Evolutionary conservation across 2,329 filamentous ascomycete genomes (phyloP).

Genomic region (Ascocoryne sarcoides): DNA sequence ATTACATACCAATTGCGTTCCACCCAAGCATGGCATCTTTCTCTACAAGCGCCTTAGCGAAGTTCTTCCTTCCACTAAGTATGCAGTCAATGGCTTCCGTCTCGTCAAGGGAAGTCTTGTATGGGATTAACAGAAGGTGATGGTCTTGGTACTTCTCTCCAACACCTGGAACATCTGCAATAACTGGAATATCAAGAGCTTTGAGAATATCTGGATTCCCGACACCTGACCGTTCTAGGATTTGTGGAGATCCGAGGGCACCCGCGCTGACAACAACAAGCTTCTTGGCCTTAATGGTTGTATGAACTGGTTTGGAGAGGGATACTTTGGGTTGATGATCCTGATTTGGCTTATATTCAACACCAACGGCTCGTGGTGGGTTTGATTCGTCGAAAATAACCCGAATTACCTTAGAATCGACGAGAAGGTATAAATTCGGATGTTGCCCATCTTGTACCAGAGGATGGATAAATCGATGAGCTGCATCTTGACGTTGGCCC

Average conservation of each 20-base stretch:
- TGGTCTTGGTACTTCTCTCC: slow-evolving; percentile 49
- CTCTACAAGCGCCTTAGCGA: slow-evolving; percentile 36
- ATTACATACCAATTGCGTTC: slow-evolving; percentile 37
- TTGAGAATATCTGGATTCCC: slow-evolving; percentile 42
- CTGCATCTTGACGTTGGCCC: slow-evolving; percentile 49
- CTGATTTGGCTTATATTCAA: slow-evolving; percentile 47
- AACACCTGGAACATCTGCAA: slow-evolving; percentile 42
- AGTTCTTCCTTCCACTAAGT: slow-evolving; percentile 38
- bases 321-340: slow-evolving; percentile 31
- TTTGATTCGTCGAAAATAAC: slow-evolving; percentile 42
- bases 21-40: slow-evolving; percentile 45
- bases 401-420: slow-evolving; percentile 45
- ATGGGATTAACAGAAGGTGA: slow-evolving; percentile 44
- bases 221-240: slow-evolving; percentile 56
- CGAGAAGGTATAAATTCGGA: slow-evolving; percentile 50
- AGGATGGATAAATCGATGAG: slow-evolving; percentile 46
- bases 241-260: slow-evolving; percentile 29
- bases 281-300: slow-evolving; percentile 41
- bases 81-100: slow-evolving; percentile 46
- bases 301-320: slow-evolving; percentile 24
- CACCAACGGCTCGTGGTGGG: slow-evolving; percentile 43
- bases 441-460: slow-evolving; percentile 39
- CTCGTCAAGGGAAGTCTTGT: slow-evolving; percentile 37
- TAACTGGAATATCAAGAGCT: slow-evolving; percentile 36
- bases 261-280: slow-evolving; percentile 41